Conservation (phyloP, 2,329 filamentous ascomycete genomes). For the Aspergillus sp. region DNA sequence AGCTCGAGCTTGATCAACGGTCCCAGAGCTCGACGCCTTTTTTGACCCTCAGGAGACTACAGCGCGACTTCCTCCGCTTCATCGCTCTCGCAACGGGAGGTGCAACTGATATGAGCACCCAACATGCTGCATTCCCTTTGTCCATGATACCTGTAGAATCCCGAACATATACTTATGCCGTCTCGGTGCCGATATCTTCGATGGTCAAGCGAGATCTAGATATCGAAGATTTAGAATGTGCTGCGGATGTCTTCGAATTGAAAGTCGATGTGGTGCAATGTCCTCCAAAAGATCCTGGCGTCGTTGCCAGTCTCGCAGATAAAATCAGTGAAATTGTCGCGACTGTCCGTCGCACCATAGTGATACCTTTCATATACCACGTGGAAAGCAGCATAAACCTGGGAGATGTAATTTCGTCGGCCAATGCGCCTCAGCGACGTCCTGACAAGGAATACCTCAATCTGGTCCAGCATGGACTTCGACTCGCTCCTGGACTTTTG, state of each 20-base stretch:
- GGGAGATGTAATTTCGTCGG: slow-evolving; percentile 5
- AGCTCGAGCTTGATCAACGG: slow-evolving; percentile 28
- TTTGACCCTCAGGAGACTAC: slow-evolving; percentile 58
- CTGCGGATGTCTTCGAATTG: slow-evolving; percentile 59
- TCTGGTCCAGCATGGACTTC: slow-evolving; percentile 51
- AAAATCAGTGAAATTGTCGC: slow-evolving; percentile 53
- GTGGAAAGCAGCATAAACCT: slow-evolving; percentile 28
- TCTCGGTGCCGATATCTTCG: slow-evolving; percentile 53
- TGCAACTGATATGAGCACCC: slow-evolving; percentile 21
- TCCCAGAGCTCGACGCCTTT: slow-evolving; percentile 47
- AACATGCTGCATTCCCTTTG: slow-evolving; percentile 49
- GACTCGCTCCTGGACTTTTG: slow-evolving; percentile 55
- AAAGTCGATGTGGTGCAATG: slow-evolving; percentile 38
- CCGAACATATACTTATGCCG: slow-evolving; percentile 58
- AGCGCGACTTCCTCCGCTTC: slow-evolving; percentile 63
- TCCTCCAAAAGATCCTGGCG: slow-evolving; percentile 21
- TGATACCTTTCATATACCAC: slow-evolving; percentile 52
- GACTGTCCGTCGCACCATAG: slow-evolving; percentile 54
- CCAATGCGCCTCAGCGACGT: slow-evolving; percentile 13
- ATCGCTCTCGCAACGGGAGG: slow-evolving; percentile 50
- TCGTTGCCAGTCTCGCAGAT: slow-evolving; percentile 33
- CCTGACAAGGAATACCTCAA: slow-evolving; percentile 43
- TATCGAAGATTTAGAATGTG: slow-evolving; percentile 58
- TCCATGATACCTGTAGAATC: slow-evolving; percentile 54
- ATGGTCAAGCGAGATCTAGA: slow-evolving; percentile 49